phyloP scores from a whole-genome alignment of 305 asterid genomes.

The Fraxinus sp. region DNA sequence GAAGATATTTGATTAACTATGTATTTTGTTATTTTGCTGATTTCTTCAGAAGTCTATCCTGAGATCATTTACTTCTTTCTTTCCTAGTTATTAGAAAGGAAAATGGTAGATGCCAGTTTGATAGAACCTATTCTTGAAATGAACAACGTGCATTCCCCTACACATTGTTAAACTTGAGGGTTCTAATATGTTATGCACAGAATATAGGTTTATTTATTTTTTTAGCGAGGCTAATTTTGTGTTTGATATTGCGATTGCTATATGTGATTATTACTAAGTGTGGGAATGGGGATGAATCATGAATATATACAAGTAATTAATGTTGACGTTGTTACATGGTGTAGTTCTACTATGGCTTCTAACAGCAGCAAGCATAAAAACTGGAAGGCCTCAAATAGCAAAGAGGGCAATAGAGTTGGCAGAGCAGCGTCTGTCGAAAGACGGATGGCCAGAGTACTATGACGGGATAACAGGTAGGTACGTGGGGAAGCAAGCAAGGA shows the following conservation, averaged over 20 bases:
- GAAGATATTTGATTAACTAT: not conserved
- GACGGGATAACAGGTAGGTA: constrained; percentile 59
- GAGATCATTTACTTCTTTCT: not conserved
- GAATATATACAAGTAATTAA: not conserved
- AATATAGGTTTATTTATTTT: not conserved
- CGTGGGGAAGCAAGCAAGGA: constrained; percentile 69
- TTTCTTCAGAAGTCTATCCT: not conserved
- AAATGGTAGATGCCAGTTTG: not conserved
- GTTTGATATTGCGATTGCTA: not conserved
- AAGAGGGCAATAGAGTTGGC: constrained; percentile 59
- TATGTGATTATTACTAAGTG: not conserved
- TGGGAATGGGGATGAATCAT: no score
- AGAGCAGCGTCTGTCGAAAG: constrained; percentile 52
- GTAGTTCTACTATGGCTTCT: constrained; percentile 64
- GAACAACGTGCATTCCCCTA: not conserved
- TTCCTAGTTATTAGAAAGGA: not conserved
- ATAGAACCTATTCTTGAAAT: not conserved
- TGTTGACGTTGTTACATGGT: not conserved
- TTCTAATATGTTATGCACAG: not conserved
- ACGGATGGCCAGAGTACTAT: constrained; percentile 76
- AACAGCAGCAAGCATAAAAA: constrained; percentile 72
- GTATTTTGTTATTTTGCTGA: no score
- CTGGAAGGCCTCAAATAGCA: constrained; percentile 62
- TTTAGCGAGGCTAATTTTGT: not conserved
- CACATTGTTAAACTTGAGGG: not conserved